Evolutionary conservation across 1,139 yeast genomes (phyloP).

Genomic region (Hansenula anomala): DNA sequence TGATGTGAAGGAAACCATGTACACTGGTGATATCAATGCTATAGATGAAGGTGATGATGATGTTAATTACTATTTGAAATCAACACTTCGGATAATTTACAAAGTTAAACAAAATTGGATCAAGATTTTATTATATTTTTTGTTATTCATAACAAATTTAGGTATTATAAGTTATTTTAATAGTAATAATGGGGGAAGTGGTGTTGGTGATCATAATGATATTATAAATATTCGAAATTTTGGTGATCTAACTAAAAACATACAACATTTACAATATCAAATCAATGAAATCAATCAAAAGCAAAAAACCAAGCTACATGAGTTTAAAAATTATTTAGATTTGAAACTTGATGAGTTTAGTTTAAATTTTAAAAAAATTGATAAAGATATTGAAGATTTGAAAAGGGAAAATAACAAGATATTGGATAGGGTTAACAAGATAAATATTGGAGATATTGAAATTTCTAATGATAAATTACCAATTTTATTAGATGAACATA

Average conservation of each 20-base stretch:
- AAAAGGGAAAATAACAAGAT: slow-evolving; percentile 5
- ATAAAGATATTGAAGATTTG: slow-evolving; percentile 6
- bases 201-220: no score
- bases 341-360: slow-evolving; percentile 14
- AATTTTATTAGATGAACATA: slow-evolving; percentile 13
- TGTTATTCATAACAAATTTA: neutral
- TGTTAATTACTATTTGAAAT: neutral
- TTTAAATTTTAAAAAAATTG: slow-evolving; percentile 8
- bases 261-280: slow-evolving; percentile 19
- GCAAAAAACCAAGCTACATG: slow-evolving; percentile 15
- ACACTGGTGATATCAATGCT: neutral
- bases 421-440: slow-evolving; percentile 4
- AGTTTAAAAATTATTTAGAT: slow-evolving; percentile 16
- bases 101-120: neutral
- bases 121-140: neutral
- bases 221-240: slow-evolving; percentile 6
- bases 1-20: neutral
- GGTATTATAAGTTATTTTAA: neutral
- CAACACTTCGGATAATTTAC: neutral
- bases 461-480: slow-evolving; percentile 13
- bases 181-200: neutral
- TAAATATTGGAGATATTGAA: slow-evolving; percentile 6
- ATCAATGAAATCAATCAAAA: slow-evolving; percentile 18
- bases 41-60: neutral
- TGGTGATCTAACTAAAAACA: slow-evolving; percentile 15